Conservation (phyloP, 2,329 filamentous ascomycete species). For the Fusarium sp. region DNA sequence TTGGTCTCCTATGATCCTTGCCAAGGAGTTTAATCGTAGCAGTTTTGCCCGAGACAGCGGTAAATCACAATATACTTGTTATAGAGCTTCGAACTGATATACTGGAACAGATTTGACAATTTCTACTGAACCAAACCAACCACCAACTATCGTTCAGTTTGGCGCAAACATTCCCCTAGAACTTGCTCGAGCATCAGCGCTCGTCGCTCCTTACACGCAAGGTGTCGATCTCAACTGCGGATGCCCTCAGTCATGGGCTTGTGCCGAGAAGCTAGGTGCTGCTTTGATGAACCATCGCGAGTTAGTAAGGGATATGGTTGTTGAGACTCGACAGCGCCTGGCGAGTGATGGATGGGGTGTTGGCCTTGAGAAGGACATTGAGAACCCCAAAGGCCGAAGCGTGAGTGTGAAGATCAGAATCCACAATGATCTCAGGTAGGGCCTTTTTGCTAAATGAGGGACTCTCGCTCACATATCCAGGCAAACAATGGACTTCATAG, state of each 20-base stretch:
- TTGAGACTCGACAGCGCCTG: slow-evolving; percentile 66
- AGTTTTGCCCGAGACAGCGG: slow-evolving; percentile 70
- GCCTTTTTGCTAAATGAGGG: background rate
- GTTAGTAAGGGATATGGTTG: slow-evolving; percentile 74
- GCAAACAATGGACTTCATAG: slow-evolving; percentile 71
- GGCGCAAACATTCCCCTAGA: slow-evolving; percentile 72
- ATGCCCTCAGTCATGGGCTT: slow-evolving; percentile 79
- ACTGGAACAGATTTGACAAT: slow-evolving; percentile 67
- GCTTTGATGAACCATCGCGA: slow-evolving; percentile 75
- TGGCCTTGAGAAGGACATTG: slow-evolving; percentile 56
- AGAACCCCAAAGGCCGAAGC: slow-evolving; percentile 62
- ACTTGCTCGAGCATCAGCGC: slow-evolving; percentile 70
- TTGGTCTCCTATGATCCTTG: slow-evolving; percentile 79
- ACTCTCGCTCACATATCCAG: slow-evolving; percentile 44
- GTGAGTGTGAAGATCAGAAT: slow-evolving; percentile 79
- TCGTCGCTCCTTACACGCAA: slow-evolving; percentile 71
- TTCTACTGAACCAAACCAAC: slow-evolving; percentile 63
- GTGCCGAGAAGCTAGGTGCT: slow-evolving; percentile 74
- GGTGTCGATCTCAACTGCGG: slow-evolving; percentile 80
- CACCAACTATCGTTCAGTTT: slow-evolving; percentile 76
- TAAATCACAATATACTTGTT: slow-evolving; percentile 44
- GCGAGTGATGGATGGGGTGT: slow-evolving; percentile 66
- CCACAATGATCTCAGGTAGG: slow-evolving; percentile 70
- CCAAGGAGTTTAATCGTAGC: slow-evolving; percentile 76
- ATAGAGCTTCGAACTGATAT: background rate